phyloP scores from a whole-genome alignment of 371 early-diverging fungal species.

The Actinomortierella wolfii region DNA sequence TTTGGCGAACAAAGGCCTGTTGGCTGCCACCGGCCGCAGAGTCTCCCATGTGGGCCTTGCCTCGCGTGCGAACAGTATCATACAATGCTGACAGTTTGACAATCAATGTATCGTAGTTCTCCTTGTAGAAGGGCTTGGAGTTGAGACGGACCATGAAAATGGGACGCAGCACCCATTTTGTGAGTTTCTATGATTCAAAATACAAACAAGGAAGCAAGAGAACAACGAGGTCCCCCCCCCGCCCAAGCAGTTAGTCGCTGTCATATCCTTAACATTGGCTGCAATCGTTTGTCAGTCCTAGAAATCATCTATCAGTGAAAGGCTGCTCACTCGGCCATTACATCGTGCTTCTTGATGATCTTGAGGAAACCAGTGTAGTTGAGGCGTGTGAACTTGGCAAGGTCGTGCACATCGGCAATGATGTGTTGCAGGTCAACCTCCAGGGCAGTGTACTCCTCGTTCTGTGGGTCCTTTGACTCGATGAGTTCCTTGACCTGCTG shows the following conservation, averaged over 20 bases:
- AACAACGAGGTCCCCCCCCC: background rate
- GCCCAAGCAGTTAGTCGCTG: background rate
- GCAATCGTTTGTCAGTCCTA: slow-evolving; percentile 47
- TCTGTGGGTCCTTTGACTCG: slow-evolving; percentile 53
- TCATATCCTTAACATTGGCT: slow-evolving; percentile 17
- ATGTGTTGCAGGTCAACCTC: slow-evolving; percentile 84
- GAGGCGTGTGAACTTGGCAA: slow-evolving; percentile 92
- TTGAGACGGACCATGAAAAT: slow-evolving; percentile 89
- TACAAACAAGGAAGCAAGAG: slow-evolving; percentile 27
- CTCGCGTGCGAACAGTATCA: slow-evolving; percentile 88
- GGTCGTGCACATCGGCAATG: slow-evolving; percentile 89
- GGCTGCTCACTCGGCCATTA: slow-evolving; percentile 44
- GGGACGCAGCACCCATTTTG: slow-evolving; percentile 83
- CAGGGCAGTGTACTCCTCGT: slow-evolving; percentile 68
- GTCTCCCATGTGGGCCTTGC: slow-evolving; percentile 68
- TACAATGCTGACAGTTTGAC: slow-evolving; percentile 90
- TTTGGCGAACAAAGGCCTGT: slow-evolving; percentile 86
- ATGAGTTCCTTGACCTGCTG: slow-evolving; percentile 56
- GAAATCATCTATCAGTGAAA: slow-evolving; percentile 49
- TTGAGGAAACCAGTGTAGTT: slow-evolving; percentile 98
- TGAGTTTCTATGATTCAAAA: slow-evolving; percentile 74
- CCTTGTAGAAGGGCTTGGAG: slow-evolving; percentile 88
- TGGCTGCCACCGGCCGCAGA: slow-evolving; percentile 32
- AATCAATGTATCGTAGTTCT: slow-evolving; percentile 90
- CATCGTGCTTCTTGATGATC: slow-evolving; percentile 98